These are phyloP conservation scores for Calonectria leucothoes DNA, from an alignment of 2,329 filamentous ascomycete species.

Conservation along the genomic window DNA sequence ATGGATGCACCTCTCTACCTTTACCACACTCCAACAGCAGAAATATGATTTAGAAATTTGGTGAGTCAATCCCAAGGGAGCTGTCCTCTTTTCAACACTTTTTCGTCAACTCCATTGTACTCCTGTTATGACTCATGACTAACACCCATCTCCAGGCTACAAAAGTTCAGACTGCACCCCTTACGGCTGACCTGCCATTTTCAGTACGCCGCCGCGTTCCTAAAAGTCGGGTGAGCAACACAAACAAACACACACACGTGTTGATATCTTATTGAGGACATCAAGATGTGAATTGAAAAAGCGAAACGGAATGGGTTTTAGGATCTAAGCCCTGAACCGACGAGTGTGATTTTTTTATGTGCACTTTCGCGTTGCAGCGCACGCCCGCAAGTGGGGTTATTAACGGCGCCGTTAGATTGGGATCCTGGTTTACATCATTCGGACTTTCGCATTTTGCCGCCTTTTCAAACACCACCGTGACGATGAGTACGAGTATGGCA, in stretches of 20 bases:
- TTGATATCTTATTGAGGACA: neutral
- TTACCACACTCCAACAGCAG: neutral
- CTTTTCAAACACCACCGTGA: neutral
- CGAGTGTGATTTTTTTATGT: neutral
- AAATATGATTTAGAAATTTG: neutral
- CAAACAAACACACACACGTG: neutral
- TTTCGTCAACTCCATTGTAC: neutral
- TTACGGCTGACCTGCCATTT: neutral
- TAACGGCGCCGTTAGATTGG: neutral
- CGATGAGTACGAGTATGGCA: neutral
- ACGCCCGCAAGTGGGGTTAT: neutral
- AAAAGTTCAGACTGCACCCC: slow-evolving; percentile 6
- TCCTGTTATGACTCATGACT: slow-evolving; percentile 6
- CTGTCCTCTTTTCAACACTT: neutral
- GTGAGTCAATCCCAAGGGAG: neutral
- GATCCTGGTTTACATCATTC: neutral
- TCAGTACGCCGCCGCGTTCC: neutral
- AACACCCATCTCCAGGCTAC: neutral
- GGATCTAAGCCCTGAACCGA: neutral
- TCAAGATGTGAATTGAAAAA: neutral
- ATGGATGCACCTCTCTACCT: neutral
- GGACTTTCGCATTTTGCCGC: neutral
- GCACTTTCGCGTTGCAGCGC: neutral
- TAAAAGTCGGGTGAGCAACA: neutral
- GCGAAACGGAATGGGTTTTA: neutral